phyloP scores from a whole-genome alignment of 2,329 filamentous ascomycete species.

The Pyrenochaeta sp. region DNA sequence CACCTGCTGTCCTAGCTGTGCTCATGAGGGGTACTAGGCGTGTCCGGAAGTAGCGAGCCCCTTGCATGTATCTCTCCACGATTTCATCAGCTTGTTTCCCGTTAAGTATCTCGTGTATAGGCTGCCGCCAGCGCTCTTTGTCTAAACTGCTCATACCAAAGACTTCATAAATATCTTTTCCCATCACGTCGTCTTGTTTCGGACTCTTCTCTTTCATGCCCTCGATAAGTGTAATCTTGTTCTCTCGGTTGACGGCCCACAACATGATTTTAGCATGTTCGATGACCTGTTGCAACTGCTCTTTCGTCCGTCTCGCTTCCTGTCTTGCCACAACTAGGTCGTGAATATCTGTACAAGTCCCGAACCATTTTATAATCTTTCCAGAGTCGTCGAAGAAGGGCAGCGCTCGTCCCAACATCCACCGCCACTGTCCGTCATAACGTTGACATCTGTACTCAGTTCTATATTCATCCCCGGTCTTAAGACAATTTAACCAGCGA shows the following conservation, averaged over 20 bases:
- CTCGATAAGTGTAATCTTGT: constrained; percentile 72
- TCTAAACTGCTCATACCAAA: constrained; percentile 53
- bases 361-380: constrained; percentile 79
- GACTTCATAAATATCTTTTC: constrained; percentile 69
- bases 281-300: constrained; percentile 76
- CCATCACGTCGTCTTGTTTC: constrained; percentile 52
- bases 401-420: constrained; percentile 78
- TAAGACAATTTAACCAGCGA: constrained; percentile 68
- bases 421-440: constrained; percentile 74
- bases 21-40: constrained; percentile 71
- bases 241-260: constrained; percentile 72
- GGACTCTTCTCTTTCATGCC: constrained; percentile 62
- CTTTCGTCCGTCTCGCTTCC: constrained; percentile 69
- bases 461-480: constrained; percentile 70
- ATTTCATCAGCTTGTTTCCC: constrained; percentile 67
- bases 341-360: constrained; percentile 81
- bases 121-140: constrained; percentile 57
- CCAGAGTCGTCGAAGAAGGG: constrained; percentile 73
- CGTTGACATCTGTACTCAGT: constrained; percentile 75
- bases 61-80: constrained; percentile 66
- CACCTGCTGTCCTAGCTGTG: constrained; percentile 61
- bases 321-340: constrained; percentile 74
- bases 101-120: constrained; percentile 70
- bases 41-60: constrained; percentile 73
- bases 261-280: constrained; percentile 78